phyloP scores from a whole-genome alignment of 345 rosid species.

The Rhodamnia rubescens region DNA sequence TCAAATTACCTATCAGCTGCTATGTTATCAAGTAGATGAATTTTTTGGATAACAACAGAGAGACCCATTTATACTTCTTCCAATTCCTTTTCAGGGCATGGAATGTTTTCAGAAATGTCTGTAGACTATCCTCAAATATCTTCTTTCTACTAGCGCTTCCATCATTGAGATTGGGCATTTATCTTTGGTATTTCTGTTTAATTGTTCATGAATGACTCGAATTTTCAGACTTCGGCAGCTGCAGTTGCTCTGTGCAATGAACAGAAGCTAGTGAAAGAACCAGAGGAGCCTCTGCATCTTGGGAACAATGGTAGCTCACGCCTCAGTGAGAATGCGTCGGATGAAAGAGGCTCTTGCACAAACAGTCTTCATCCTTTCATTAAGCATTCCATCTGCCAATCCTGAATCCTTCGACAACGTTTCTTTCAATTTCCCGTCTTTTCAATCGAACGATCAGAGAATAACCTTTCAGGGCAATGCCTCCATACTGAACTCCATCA shows the following conservation, averaged over 20 bases:
- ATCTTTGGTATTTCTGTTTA: background rate
- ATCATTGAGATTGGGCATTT: background rate
- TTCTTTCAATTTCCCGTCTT: background rate
- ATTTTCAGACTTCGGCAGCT: background rate
- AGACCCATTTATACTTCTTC: background rate
- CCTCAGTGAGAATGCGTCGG: background rate
- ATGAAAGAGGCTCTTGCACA: background rate
- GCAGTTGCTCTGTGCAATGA: background rate
- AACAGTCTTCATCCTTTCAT: background rate
- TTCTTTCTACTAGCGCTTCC: background rate
- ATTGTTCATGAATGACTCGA: background rate
- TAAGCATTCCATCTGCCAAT: background rate
- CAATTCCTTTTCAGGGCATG: background rate
- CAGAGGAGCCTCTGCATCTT: background rate
- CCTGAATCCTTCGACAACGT: background rate
- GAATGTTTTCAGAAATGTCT: background rate
- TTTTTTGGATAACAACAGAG: background rate
- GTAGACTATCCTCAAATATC: background rate
- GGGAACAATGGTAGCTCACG: background rate
- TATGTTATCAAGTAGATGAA: background rate
- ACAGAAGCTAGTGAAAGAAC: background rate
- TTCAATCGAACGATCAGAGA: background rate
- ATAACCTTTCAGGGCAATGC: background rate
- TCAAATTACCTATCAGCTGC: background rate
- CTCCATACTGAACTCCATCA: background rate